phyloP scores from a whole-genome alignment of 148 eudicot species.

The Camellia sinensis region DNA sequence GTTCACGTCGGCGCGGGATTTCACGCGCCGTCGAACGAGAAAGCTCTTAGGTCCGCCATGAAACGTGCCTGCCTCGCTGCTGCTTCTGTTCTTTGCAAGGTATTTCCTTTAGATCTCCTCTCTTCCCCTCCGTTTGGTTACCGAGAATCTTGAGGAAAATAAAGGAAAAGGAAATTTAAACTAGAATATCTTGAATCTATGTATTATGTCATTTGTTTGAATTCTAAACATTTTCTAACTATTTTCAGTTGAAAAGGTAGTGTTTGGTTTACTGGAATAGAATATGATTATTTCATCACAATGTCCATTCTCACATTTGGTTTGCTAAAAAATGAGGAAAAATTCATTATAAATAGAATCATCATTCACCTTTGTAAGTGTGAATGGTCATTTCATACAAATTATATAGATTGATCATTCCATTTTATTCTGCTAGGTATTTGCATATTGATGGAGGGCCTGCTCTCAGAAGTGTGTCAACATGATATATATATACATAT shows the following conservation, averaged over 20 bases:
- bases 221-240: background rate
- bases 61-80: slow-evolving; percentile 87
- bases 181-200: background rate
- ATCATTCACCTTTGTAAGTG: too few species aligned
- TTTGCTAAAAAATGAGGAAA: too few species aligned
- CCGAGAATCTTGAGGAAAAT: background rate
- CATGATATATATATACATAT: background rate
- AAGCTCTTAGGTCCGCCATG: slow-evolving; percentile 69
- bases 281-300: too few species aligned
- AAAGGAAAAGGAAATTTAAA: background rate
- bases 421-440: background rate
- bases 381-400: too few species aligned
- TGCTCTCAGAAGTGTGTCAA: background rate
- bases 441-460: background rate
- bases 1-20: slow-evolving; percentile 97
- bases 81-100: slow-evolving; percentile 64
- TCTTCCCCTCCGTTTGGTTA: background rate
- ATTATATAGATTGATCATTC: too few species aligned
- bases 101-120: slow-evolving; percentile 16
- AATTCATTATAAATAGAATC: too few species aligned
- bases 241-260: background rate
- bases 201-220: background rate
- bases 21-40: slow-evolving; percentile 84
- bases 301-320: too few species aligned
- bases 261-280: background rate